Percentiles rank a stretch among this genome's conserved stretches.
Conservation (phyloP, 106 monocot genomes). For the Platanthera guangdongensis region DNA sequence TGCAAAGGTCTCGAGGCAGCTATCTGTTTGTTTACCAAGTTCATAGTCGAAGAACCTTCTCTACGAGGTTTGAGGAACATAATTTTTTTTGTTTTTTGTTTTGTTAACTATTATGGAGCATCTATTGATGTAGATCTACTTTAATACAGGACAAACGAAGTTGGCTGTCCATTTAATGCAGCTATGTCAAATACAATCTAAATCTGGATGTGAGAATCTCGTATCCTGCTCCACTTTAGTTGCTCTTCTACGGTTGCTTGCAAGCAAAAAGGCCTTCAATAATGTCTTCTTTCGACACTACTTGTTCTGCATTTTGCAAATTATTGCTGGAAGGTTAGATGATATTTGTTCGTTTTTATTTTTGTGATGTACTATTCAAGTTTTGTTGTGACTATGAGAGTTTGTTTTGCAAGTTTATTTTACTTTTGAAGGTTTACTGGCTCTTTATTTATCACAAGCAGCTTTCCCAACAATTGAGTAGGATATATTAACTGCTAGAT, state of each 20-base stretch:
- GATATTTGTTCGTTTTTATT: neutral
- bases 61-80: conserved; percentile 46
- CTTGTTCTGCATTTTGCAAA: conserved; percentile 89
- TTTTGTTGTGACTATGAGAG: neutral
- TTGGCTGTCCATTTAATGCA: conserved; percentile 72
- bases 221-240: conserved; percentile 39
- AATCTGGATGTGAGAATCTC: conserved; percentile 24
- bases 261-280: conserved; percentile 69
- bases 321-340: conserved; percentile 77
- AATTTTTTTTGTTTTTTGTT: neutral
- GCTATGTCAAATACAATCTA: conserved; percentile 62
- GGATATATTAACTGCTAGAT: neutral
- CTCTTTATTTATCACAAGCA: neutral
- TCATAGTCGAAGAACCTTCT: conserved; percentile 60
- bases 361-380: neutral
- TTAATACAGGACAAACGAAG: conserved; percentile 62
- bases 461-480: neutral
- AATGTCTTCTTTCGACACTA: conserved; percentile 82
- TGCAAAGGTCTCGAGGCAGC: conserved; percentile 69
- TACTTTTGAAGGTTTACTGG: neutral
- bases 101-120: neutral
- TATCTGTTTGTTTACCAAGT: conserved; percentile 54
- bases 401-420: neutral
- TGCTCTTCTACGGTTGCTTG: conserved; percentile 52
- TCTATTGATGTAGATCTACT: conserved; percentile 2